Base-by-base conservation (phyloP, 257 asterid genomes). In the Solanum chiquidenum region DNA sequence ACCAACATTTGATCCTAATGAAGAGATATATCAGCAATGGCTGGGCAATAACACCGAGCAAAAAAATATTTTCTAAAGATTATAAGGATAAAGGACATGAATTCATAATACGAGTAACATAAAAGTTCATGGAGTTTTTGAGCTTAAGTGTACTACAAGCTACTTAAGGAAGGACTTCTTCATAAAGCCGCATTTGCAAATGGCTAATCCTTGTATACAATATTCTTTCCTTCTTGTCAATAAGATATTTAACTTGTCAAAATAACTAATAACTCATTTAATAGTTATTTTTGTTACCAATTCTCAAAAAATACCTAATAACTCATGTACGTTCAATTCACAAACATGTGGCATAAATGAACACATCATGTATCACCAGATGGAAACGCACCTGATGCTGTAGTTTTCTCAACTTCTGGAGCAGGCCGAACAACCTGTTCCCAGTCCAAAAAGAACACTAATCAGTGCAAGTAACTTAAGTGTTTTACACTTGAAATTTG, bases 381-480 rank as follows among this genome's bases (percentile, higher is more conserved):
- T 87, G 74, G 68, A 49, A 55, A 68, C 75, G 73, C 93, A 96
- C 99, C 98, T 83, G 94, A 64, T 87, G 88, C 87, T 86, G 94
- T 72, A 80, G 95, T 86, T 89, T 90, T 95, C 90, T 96, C 98
- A 27, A 89, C 92, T 33, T 95, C 98, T 73, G 91, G 92, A 76
- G 88, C 93, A 75, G 93, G 91, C 44, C 96, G 94, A 85, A 89
- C 94, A 87, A 89, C 92, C 98, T 97, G 86, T 90, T 90, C 73
- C 34, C 82, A 90, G 91, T 42, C 91, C 91, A 66, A 88, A 87
- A 90, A 64, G 71, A 88, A 25, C 80, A 87, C 29, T 49, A 83
- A 23, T 86, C 60, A 72, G 75, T 42, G 77, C 76, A 84, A 62
- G 71, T 20, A 58, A 76, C 83, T 49, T 13, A 86, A 74, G 44